Base-by-base conservation (phyloP, 108 stramenopile genomes). In the Cyclostephanos tholiformis region DNA sequence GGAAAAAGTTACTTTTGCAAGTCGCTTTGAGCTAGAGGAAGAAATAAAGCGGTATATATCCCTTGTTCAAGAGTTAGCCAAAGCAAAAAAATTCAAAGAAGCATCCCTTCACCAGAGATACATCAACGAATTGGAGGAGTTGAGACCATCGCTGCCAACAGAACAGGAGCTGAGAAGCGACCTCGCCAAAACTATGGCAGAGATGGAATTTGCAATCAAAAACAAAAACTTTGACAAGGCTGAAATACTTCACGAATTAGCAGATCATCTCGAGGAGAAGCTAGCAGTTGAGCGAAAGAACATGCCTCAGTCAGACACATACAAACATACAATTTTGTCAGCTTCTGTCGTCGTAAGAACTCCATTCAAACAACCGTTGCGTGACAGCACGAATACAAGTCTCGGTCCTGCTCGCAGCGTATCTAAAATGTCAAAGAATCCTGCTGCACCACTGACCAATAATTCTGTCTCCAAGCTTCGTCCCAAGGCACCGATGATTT, bases 401-500 rank as follows among this genome's bases (percentile, higher is more conserved):
- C 35, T 56, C 30, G 55, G 14, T 56, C 30, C 80, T 46, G 51
- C 48, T 50, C 9, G 55, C 43, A 76, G 64, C 39, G 60, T 57
- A 39, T 36, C 57, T 43, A 62, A 67, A 62, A 48, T 52, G 27
- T 26, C 19, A 25, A 23, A 52, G 38, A 64, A 65, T 23, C 27
- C 29, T 10, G 67, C 57, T 16, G 71, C 48, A 13, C 13, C 76
- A 29, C 43, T 44, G 1, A 35, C 12, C 41, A 76, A 72, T 3
- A 43, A 70, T 27, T 72, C 89, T 0, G 91, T 96, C 10, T 72
- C 82, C 17, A 92, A 86, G 67, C 88, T 96, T 11, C 80, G 92
- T 43, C 95, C 95, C 0, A 89, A 92, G 61, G 85, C 89, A 61
- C 92, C 95, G 1, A 30, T 96, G 52, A 76, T 82, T 0, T 81